These are phyloP conservation scores for Lathyrus oleraceus DNA, from an alignment of 306 rosid genomes.

Conservation along the genomic window DNA sequence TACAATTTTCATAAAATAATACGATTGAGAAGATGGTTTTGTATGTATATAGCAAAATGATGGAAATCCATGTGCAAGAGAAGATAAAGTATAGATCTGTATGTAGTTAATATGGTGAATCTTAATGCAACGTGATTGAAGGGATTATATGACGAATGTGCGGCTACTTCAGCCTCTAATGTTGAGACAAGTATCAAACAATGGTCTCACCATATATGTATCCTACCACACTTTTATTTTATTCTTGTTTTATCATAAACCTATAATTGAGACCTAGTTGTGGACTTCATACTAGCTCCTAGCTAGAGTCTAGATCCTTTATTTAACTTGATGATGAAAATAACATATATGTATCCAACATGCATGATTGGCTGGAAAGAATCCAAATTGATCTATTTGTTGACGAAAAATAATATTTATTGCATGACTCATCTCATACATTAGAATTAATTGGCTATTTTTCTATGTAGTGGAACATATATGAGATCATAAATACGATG, in stretches of 20 bases:
- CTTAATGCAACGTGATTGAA: constrained; percentile 55
- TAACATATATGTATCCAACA: constrained; percentile 21
- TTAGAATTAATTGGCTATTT: background rate
- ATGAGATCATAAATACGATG: background rate
- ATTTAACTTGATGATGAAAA: constrained; percentile 6
- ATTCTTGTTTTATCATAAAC: background rate
- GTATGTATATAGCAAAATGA: constrained; percentile 41
- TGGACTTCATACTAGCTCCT: constrained; percentile 12
- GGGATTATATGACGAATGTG: constrained; percentile 59
- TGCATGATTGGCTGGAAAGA: constrained; percentile 39
- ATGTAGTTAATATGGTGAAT: constrained; percentile 49
- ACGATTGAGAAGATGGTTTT: constrained; percentile 38
- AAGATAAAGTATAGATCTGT: constrained; percentile 43
- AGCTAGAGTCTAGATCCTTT: constrained; percentile 1
- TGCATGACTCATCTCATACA: background rate
- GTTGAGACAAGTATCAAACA: constrained; percentile 61
- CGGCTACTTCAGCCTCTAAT: constrained; percentile 56
- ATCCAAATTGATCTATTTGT: constrained; percentile 21
- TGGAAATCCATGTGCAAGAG: constrained; percentile 65
- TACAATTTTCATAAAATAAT: constrained; percentile 12
- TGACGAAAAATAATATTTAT: constrained; percentile 12
- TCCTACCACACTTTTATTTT: constrained; percentile 5
- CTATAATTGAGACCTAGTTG: constrained; percentile 15
- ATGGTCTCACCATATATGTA: constrained; percentile 37
- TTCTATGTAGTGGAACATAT: no score